Base-by-base conservation (phyloP, 805 yeast genomes). In the Metschnikowia lachancei region DNA sequence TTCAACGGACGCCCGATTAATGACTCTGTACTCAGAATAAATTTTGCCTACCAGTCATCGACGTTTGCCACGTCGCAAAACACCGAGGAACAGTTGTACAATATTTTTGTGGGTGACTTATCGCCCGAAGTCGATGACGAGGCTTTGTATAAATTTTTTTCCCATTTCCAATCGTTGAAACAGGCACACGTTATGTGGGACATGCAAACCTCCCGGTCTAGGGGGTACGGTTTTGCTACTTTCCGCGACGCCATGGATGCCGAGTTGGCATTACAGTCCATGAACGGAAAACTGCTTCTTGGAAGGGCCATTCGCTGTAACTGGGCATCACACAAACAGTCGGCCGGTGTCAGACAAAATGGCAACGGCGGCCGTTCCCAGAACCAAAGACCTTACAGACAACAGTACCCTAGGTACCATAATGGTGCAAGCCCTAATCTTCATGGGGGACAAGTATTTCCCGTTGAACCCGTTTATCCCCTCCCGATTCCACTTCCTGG, bases 171-270 rank as follows among this genome's bases (percentile, higher is more conserved):
- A 14, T 77, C 89, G 1, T 70, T 86, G 57, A 69, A 80, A 39
- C 94, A 87, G 63, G 96, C 95, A 11, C 90, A 89, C 56, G 96
- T 89, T 28, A 90, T 89, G 96, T 89, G 97, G 96, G 96, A 90
- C 63, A 87, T 88, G 95, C 91, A 87, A 63, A 85, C 94, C 20
- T 94, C 95, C 36, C 76, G 96, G 61, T 87, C 95, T 2, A 76
- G 96, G 67, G 95, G 96, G 31, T 89, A 89, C 61, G 96, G 97
- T 2, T 89, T 90, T 65, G 94, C 88, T 11, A 83, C 92, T 1
- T 90, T 90, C 59, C 64, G 70, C 22, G 78, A 76, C 20, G 78
- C 75, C 51, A 66, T 70, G 16, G 92, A 87, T 53, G 96, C 96
- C 2, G 88, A 85, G 57, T 65, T 63, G 42, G 95, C 95, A 24